Evolutionary conservation across 1,284 basidiomycete species (phyloP).

Genomic region (Cerioporus squamosus): DNA sequence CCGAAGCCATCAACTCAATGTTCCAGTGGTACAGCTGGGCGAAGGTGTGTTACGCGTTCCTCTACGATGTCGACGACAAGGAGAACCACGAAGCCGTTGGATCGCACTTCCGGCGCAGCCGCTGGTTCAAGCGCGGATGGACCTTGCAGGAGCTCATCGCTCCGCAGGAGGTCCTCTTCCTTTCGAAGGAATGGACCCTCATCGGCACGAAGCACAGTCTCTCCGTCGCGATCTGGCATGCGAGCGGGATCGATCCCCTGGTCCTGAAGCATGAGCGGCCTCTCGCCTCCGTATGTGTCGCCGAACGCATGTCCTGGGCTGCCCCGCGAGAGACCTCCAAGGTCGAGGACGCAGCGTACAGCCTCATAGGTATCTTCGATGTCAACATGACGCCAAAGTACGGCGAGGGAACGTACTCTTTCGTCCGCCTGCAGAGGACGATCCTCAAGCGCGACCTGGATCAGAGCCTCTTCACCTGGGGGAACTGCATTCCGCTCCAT

Average conservation of each 20-base stretch:
- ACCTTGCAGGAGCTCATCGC: not conserved
- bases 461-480: not conserved
- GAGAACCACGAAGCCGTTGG: not conserved
- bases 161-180: not conserved
- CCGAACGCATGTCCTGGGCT: not conserved
- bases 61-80: not conserved
- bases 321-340: not conserved
- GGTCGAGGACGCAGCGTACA: not conserved
- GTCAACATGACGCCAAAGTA: not conserved
- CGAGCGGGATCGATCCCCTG: not conserved
- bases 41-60: not conserved
- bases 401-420: not conserved
- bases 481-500: not conserved
- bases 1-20: conserved; percentile 2
- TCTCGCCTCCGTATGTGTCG: not conserved
- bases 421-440: not conserved
- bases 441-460: not conserved
- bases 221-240: not conserved
- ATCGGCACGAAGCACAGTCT: not conserved
- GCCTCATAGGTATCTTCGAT: not conserved
- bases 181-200: not conserved
- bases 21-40: not conserved
- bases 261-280: not conserved
- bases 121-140: not conserved
- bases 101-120: not conserved